These are phyloP conservation scores for Phallus indusiatus DNA, from an alignment of 768 basidiomycete species.

Conservation along the genomic window DNA sequence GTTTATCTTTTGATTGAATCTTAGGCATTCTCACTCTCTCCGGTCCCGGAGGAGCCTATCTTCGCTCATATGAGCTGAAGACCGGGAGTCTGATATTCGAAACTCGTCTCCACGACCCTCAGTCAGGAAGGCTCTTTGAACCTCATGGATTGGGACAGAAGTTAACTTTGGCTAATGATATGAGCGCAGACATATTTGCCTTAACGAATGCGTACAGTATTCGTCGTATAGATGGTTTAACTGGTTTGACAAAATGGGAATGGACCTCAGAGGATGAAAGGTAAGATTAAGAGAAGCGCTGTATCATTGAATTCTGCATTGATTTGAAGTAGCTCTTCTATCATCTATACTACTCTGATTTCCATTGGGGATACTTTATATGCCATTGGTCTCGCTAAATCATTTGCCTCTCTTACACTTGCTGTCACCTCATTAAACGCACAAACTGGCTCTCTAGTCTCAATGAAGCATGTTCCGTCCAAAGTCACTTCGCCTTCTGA, in stretches of 20 bases:
- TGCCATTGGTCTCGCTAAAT: slow-evolving; percentile 42
- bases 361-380: slow-evolving; percentile 46
- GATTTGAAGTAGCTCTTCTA: slow-evolving; percentile 39
- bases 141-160: slow-evolving; percentile 48
- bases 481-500: slow-evolving; percentile 29
- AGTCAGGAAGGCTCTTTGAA: slow-evolving; percentile 36
- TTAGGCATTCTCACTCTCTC: slow-evolving; percentile 67
- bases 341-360: slow-evolving; percentile 55
- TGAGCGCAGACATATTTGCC: slow-evolving; percentile 31
- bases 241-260: slow-evolving; percentile 54
- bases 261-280: slow-evolving; percentile 64
- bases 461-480: slow-evolving; percentile 45
- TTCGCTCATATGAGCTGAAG: slow-evolving; percentile 55
- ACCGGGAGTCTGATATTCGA: slow-evolving; percentile 64
- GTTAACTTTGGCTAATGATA: slow-evolving; percentile 32
- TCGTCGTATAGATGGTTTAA: slow-evolving; percentile 35
- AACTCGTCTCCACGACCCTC: slow-evolving; percentile 42
- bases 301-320: neutral
- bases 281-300: slow-evolving; percentile 30
- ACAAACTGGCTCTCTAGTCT: slow-evolving; percentile 40
- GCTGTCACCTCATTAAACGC: slow-evolving; percentile 56
- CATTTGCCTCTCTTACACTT: slow-evolving; percentile 48
- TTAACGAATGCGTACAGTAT: slow-evolving; percentile 56
- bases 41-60: slow-evolving; percentile 57
- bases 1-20: neutral